Conservation (phyloP, 2,329 filamentous ascomycete species). For the Thelonectria olida region DNA sequence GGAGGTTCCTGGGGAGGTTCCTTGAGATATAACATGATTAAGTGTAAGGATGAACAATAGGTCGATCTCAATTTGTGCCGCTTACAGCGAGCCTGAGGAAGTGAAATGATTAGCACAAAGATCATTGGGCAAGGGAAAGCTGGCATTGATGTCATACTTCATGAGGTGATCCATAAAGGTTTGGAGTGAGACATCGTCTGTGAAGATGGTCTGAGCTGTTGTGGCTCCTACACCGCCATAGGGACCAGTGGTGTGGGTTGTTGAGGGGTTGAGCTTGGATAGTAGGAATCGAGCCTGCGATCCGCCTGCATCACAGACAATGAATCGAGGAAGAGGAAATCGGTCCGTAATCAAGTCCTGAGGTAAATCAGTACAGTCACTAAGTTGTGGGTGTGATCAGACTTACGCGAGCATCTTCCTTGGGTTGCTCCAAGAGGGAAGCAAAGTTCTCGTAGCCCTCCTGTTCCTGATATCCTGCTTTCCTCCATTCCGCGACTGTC, state of each 20-base stretch:
- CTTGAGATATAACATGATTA: neutral
- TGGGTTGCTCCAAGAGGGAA: slow-evolving; percentile 86
- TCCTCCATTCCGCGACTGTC: slow-evolving; percentile 97
- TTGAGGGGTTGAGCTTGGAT: slow-evolving; percentile 96
- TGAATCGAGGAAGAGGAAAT: slow-evolving; percentile 97
- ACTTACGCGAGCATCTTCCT: slow-evolving; percentile 92
- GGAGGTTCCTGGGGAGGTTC: neutral
- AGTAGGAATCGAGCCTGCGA: slow-evolving; percentile 97
- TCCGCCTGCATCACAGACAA: slow-evolving; percentile 97
- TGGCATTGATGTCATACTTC: slow-evolving; percentile 73
- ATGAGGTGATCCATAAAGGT: slow-evolving; percentile 99
- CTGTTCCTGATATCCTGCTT: slow-evolving; percentile 97
- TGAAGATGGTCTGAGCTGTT: slow-evolving; percentile 97
- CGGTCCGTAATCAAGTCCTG: slow-evolving; percentile 96
- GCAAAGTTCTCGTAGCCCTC: slow-evolving; percentile 98
- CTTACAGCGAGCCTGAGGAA: slow-evolving; percentile 65
- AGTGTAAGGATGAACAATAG: neutral
- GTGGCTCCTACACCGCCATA: slow-evolving; percentile 88
- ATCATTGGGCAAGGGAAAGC: slow-evolving; percentile 4
- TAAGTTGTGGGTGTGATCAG: neutral
- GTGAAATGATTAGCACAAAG: slow-evolving; percentile 25
- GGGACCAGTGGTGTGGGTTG: slow-evolving; percentile 91
- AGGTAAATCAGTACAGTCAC: slow-evolving; percentile 34
- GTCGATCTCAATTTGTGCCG: slow-evolving; percentile 63
- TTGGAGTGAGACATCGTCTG: slow-evolving; percentile 95